A percentile compares a stretch with the other conserved stretches of the same genome.
These are phyloP conservation scores for Myxozyma melibiosi DNA, from an alignment of 805 yeast genomes.

Conservation along the genomic window DNA sequence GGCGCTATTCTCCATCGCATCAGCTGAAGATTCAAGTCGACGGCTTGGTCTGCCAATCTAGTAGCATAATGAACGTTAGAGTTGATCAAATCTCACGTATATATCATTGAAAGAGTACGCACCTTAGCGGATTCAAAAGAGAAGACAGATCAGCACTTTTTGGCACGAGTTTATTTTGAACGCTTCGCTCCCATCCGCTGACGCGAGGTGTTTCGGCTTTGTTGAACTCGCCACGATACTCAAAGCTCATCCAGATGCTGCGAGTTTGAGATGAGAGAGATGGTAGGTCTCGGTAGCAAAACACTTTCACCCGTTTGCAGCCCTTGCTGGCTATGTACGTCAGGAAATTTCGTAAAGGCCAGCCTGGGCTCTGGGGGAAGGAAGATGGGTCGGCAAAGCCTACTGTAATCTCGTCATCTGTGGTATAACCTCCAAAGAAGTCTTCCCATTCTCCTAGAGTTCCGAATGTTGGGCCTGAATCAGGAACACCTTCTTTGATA, in stretches of 20 bases:
- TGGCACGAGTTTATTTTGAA: conserved; percentile 66
- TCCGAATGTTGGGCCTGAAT: no score
- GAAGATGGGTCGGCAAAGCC: conserved; percentile 47
- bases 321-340: conserved; percentile 49
- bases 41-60: conserved; percentile 83
- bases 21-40: conserved; percentile 82
- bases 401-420: conserved; percentile 39
- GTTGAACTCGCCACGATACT: conserved; percentile 8
- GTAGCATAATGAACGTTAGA: neutral
- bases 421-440: conserved; percentile 25
- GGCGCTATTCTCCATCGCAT: conserved; percentile 99
- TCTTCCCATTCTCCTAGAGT: conserved; percentile 31
- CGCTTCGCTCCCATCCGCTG: conserved; percentile 90
- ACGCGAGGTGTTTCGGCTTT: conserved; percentile 46
- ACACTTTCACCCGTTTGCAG: conserved; percentile 43
- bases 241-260: conserved; percentile 39
- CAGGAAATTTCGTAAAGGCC: conserved; percentile 61
- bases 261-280: conserved; percentile 15
- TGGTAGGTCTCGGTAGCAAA: conserved; percentile 45
- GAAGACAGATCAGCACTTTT: conserved; percentile 81
- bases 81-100: neutral
- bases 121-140: conserved; percentile 69
- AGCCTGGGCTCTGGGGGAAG: conserved; percentile 48
- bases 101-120: neutral
- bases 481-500: conserved; percentile 33